phyloP scores from a whole-genome alignment of 257 asterid species.

The Ajuga chamaepitys region DNA sequence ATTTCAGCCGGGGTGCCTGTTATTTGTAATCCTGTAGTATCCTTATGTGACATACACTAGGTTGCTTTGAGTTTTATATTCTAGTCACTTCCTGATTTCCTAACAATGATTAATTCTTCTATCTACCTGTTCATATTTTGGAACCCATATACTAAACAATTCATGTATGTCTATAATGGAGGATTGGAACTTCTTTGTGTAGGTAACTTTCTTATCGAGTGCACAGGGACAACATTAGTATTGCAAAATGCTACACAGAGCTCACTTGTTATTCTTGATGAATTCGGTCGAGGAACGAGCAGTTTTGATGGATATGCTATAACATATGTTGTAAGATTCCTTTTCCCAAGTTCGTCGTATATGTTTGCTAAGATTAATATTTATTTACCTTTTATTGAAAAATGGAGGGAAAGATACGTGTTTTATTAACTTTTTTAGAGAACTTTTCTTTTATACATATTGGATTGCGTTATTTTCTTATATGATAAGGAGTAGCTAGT shows the following conservation, averaged over 20 bases:
- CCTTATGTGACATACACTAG: not conserved
- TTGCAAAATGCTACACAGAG: constrained; percentile 74
- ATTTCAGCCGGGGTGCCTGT: no score
- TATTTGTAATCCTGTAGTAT: not conserved
- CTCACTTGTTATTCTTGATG: constrained; percentile 94
- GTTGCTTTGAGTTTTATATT: not conserved
- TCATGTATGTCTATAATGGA: not conserved
- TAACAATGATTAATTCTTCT: not conserved
- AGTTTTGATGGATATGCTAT: constrained; percentile 96
- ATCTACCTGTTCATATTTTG: not conserved
- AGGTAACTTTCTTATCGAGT: constrained; percentile 94
- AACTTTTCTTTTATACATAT: not conserved
- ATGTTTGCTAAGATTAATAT: not conserved
- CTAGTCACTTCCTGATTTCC: constrained; percentile 2
- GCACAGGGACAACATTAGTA: constrained; percentile 90
- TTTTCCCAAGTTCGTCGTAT: constrained; percentile 12
- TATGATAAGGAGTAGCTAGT: no score
- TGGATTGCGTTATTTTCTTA: not conserved
- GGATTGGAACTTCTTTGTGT: constrained; percentile 23
- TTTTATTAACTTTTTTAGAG: not conserved
- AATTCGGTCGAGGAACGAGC: constrained; percentile 98
- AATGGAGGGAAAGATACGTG: not conserved
- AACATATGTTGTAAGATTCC: constrained; percentile 82
- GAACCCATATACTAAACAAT: not conserved
- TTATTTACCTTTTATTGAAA: not conserved